Conservation (phyloP, 2,329 filamentous ascomycete species). For the Penicillium sp. region DNA sequence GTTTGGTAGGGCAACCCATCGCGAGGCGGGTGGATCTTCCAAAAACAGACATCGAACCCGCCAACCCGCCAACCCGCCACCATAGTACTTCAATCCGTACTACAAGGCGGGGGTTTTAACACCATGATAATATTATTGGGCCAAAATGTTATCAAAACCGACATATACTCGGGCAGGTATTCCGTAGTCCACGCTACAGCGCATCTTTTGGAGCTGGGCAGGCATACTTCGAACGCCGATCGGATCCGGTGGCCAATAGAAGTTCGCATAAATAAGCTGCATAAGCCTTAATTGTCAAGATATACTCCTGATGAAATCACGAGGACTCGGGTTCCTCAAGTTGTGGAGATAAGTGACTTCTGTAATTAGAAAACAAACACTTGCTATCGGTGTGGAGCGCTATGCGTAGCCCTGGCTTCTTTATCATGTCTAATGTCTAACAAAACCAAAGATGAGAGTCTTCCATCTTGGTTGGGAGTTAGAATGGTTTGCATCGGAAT, state of each 20-base stretch:
- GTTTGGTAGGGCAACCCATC: constrained; percentile 3
- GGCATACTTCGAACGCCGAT: not conserved
- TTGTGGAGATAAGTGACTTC: not conserved
- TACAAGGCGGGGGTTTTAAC: not conserved
- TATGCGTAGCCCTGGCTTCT: not conserved
- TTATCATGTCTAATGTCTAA: not conserved
- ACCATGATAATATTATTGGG: not conserved
- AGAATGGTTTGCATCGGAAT: not conserved
- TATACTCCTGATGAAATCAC: not conserved
- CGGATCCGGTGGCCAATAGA: not conserved
- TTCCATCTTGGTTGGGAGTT: not conserved
- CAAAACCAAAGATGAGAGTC: not conserved
- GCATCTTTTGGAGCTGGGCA: not conserved
- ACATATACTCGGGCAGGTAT: not conserved
- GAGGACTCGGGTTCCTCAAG: not conserved
- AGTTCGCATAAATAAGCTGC: not conserved
- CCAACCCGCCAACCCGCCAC: constrained; percentile 7
- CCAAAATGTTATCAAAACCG: no score
- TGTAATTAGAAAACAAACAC: not conserved
- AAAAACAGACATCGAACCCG: constrained; percentile 5
- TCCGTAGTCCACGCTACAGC: not conserved
- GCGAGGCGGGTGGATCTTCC: constrained; percentile 1
- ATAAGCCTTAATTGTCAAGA: not conserved
- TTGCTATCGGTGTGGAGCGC: not conserved
- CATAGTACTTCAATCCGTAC: not conserved